These are phyloP conservation scores for Eruca vesicaria DNA, from an alignment of 441 rosid genomes.

Conservation along the genomic window DNA sequence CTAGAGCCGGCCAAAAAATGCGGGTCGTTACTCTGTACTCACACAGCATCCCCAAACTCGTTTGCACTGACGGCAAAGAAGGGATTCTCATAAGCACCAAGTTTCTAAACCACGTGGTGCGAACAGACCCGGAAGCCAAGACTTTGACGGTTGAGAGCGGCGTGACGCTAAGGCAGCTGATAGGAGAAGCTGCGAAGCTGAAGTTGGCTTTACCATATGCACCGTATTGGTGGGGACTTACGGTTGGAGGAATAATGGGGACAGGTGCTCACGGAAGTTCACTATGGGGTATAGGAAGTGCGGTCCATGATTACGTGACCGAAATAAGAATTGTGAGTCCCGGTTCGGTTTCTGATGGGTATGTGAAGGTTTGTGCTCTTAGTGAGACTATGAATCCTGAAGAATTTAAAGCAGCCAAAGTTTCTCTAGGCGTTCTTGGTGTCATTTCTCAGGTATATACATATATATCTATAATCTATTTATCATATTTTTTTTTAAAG, in stretches of 20 bases:
- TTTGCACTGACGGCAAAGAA: constrained; percentile 52
- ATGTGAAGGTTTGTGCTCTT: constrained; percentile 43
- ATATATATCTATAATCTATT: too few species aligned
- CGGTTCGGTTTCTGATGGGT: constrained; percentile 42
- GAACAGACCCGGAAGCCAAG: constrained; percentile 32
- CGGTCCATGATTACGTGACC: constrained; percentile 64
- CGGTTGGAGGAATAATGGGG: constrained; percentile 63
- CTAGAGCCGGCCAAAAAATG: constrained; percentile 50
- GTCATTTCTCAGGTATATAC: too few species aligned
- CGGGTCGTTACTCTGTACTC: constrained; percentile 59
- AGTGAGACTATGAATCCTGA: constrained; percentile 20
- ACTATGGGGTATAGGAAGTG: constrained; percentile 65
- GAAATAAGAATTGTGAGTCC: constrained; percentile 56
- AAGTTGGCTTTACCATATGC: constrained; percentile 64
- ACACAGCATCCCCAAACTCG: constrained; percentile 73
- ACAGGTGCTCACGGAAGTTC: constrained; percentile 90
- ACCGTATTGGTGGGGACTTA: constrained; percentile 88
- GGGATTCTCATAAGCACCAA: constrained; percentile 79
- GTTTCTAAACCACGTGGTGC: constrained; percentile 37
- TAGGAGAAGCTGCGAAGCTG: constrained; percentile 49
- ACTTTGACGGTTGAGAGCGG: constrained; percentile 62
- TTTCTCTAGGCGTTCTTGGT: constrained; percentile 2
- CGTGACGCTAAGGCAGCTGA: constrained; percentile 55
- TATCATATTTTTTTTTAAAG: too few species aligned
- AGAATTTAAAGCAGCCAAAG: constrained; percentile 58